Evolutionary conservation across 1,139 yeast species (phyloP).

Genomic region (Geotrichum siamense): DNA sequence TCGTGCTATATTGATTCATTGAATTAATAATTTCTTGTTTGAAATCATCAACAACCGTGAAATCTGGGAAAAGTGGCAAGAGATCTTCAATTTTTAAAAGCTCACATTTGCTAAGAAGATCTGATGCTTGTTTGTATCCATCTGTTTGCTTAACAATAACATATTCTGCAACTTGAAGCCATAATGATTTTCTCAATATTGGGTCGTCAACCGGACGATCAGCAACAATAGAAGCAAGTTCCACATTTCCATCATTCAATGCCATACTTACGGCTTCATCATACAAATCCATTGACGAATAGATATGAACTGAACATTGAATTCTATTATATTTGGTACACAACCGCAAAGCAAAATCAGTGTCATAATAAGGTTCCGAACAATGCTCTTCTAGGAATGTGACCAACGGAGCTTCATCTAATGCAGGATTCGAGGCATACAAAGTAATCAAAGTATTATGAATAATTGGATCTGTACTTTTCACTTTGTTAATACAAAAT

Average conservation of each 20-base stretch:
- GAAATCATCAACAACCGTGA: constrained; percentile 71
- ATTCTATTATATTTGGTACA: constrained; percentile 55
- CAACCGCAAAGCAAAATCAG: constrained; percentile 67
- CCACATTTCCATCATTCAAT: constrained; percentile 52
- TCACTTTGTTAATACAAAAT: constrained; percentile 50
- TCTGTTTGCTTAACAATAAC: constrained; percentile 38
- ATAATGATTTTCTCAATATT: constrained; percentile 56
- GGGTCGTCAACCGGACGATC: constrained; percentile 44
- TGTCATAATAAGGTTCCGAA: constrained; percentile 43
- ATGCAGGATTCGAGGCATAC: constrained; percentile 50
- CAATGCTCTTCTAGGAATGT: constrained; percentile 41
- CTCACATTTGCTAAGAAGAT: constrained; percentile 45
- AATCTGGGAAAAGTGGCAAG: constrained; percentile 77
- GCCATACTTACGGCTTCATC: constrained; percentile 82
- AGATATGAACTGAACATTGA: constrained; percentile 63
- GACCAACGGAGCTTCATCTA: constrained; percentile 41
- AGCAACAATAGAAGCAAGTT: constrained; percentile 53
- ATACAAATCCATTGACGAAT: constrained; percentile 57
- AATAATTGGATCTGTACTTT: constrained; percentile 44
- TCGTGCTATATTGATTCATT: constrained; percentile 61
- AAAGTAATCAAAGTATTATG: constrained; percentile 71
- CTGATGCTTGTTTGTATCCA: constrained; percentile 34
- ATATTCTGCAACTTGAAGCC: constrained; percentile 63
- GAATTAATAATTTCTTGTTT: constrained; percentile 77
- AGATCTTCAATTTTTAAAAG: constrained; percentile 71